Conservation (phyloP, 345 rosid species). For the Orychophragmus violaceus region DNA sequence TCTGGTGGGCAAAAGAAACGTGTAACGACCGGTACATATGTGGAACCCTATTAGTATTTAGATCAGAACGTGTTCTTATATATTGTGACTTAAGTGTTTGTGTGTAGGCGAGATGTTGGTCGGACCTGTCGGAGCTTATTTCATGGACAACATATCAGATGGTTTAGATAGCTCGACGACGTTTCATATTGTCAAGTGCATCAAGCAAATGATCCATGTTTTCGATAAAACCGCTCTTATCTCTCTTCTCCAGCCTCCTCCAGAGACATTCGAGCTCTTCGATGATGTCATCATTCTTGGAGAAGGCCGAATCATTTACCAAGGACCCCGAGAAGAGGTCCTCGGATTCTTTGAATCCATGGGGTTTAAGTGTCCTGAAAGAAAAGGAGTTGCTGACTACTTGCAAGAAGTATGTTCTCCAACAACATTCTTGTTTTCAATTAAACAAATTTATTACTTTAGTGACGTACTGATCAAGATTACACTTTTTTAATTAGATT, state of each 20-base stretch:
- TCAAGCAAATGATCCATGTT: constrained; percentile 50
- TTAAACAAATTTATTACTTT: not conserved
- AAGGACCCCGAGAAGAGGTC: constrained; percentile 56
- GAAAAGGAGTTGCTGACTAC: constrained; percentile 78
- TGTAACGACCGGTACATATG: constrained; percentile 52
- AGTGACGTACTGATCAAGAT: not conserved
- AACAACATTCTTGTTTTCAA: not conserved
- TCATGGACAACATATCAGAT: constrained; percentile 80
- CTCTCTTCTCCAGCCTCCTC: constrained; percentile 84
- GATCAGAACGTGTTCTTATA: not conserved
- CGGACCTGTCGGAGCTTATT: constrained; percentile 57
- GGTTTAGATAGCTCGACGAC: constrained; percentile 83
- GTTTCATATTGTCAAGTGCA: constrained; percentile 51
- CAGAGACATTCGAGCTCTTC: constrained; percentile 67
- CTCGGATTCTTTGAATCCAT: constrained; percentile 48
- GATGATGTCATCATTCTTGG: constrained; percentile 68
- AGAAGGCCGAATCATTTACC: constrained; percentile 62
- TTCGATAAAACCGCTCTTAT: constrained; percentile 54
- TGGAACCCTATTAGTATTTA: not conserved
- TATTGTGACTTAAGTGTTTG: not conserved
- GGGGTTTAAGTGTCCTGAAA: constrained; percentile 72
- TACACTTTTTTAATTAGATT: constrained; percentile 29
- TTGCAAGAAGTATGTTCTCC: constrained; percentile 59
- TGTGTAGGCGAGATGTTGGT: constrained; percentile 65
- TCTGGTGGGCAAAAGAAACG: constrained; percentile 74